These are phyloP conservation scores for Stemphylium vesicarium DNA, from an alignment of 2,329 filamentous ascomycete species.

Conservation along the genomic window DNA sequence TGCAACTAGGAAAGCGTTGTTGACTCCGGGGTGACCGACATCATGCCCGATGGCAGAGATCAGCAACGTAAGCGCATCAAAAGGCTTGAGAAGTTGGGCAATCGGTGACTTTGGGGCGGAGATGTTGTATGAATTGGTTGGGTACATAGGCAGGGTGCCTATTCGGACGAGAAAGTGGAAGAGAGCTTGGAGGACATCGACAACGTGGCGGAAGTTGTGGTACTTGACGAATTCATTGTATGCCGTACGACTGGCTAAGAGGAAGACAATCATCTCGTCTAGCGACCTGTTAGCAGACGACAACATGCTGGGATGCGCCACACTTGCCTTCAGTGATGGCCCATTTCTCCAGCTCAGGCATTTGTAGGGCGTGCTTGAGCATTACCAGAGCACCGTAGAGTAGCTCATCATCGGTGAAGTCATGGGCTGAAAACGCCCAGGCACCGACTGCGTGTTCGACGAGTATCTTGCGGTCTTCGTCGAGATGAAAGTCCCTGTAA, in stretches of 20 bases:
- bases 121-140: slow-evolving; percentile 44
- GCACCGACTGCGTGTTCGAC: slow-evolving; percentile 74
- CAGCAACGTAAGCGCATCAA: slow-evolving; percentile 86
- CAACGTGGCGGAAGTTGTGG: slow-evolving; percentile 97
- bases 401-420: slow-evolving; percentile 88
- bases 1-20: slow-evolving; percentile 93
- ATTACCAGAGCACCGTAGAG: slow-evolving; percentile 85
- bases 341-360: slow-evolving; percentile 83
- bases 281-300: slow-evolving; percentile 27
- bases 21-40: slow-evolving; percentile 95
- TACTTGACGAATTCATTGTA: slow-evolving; percentile 97
- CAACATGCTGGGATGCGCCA: not conserved
- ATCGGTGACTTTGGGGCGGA: slow-evolving; percentile 65
- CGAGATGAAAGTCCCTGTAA: slow-evolving; percentile 68
- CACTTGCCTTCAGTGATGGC: slow-evolving; percentile 75
- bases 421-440: slow-evolving; percentile 90
- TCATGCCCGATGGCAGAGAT: slow-evolving; percentile 98
- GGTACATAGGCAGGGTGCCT: slow-evolving; percentile 75
- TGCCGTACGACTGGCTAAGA: slow-evolving; percentile 87
- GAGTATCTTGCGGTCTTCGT: slow-evolving; percentile 66
- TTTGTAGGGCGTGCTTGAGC: slow-evolving; percentile 83
- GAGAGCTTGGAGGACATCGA: slow-evolving; percentile 92
- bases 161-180: slow-evolving; percentile 88
- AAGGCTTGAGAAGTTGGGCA: slow-evolving; percentile 77
- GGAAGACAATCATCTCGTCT: slow-evolving; percentile 84